Conservation (phyloP, 306 rosid genomes). For the Cucumis sativus region Cucumber_9930_V3 NC_026660.2:10391001-10391500, state of each 20-base stretch:
- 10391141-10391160: too few species aligned
- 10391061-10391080: too few species aligned
- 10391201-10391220: background rate
- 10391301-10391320: background rate
- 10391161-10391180: background rate
- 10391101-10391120: too few species aligned
- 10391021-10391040: too few species aligned
- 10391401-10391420: background rate
- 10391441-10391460: background rate
- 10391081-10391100: too few species aligned
- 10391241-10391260: background rate
- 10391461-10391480: background rate
- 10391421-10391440: background rate
- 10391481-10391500: background rate
- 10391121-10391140: too few species aligned
- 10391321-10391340: background rate
- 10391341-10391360: too few species aligned
- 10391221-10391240: background rate
- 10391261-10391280: background rate
- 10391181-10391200: background rate
- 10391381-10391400: background rate
- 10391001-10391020: too few species aligned
- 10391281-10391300: background rate
- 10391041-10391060: too few species aligned
- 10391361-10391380: background rate